Base-by-base conservation (phyloP, 768 basidiomycete species). In the Roridomyces roridus region DNA sequence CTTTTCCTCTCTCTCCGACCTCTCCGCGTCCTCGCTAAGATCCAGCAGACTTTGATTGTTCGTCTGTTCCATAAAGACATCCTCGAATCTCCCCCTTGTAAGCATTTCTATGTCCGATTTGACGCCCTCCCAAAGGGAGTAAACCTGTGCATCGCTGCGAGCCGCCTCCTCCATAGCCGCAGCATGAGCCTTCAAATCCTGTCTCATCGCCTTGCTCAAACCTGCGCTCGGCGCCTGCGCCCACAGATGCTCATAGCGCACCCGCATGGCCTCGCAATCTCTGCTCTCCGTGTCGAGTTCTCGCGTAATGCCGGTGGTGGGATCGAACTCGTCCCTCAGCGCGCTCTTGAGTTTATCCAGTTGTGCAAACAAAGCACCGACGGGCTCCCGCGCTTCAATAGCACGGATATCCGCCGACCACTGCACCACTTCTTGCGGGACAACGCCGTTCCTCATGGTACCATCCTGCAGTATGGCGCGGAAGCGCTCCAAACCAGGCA, bases 191-290 rank as follows among this genome's bases (percentile, higher is more conserved):
- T 94, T 94, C 51, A 98, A 72, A 67, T 95, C 94, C 58, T 85
- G 85, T 14, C 95, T 80, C 51, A 91, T 70, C 6, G 79, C 72
- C 69, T 91, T 89, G 40, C 89, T 91, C 55, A 87, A 72, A 1
- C 83, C 80, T 0, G 92, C 87, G 5, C 89, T 89, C 0, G 96
- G 96, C 9, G 84, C 82, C 71, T 97, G 96, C 8, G 89, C 87
- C 89, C 93, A 98, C 25, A 84, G 70, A 62, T 94, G 88, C 26
- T 89, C 89, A 70, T 93, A 96, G 71, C 90, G 90, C 66, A 94
- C 89, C 51, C 95, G 79, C 86, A 88, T 85, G 45, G 82, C 78
- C 73, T 99, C 96, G 72, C 95, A 98, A 43, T 95, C 94, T 61
- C 86, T 77, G 29, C 85, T 87, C 72, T 98, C 97, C 35, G 75